Evolutionary conservation across 2,329 filamentous ascomycete species (phyloP), one percentile per base, ranked within the genome.

Genomic region (Colletotrichum sp.): DNA sequence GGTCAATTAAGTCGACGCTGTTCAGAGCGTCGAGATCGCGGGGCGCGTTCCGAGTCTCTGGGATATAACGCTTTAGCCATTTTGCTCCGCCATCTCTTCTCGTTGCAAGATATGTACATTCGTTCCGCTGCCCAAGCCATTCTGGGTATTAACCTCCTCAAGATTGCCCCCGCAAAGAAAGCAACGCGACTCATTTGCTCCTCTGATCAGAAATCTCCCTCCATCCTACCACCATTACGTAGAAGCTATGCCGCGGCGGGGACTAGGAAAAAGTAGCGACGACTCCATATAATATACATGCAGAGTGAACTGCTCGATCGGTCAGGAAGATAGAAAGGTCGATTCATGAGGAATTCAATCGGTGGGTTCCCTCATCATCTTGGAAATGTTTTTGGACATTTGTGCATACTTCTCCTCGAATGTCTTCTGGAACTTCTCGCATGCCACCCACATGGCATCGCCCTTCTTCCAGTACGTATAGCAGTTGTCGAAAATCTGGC

Each of bases 401-500:
- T 88, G 86, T 0, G 84, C 83, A 79, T 88, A 93, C 82, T 93
- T 92, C 78, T 92, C 88, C 79, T 91, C 90, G 77, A 91, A 88
- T 13, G 86, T 87, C 77, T 89, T 90, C 81, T 93, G 88, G 67
- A 93, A 88, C 77, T 88, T 89, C 82, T 91, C 87, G 76, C 91
- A 91, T 1, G 89, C 86, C 1, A 81, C 80, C 84, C 88, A 92
- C 84, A 93, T 91, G 0, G 87, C 86, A 66, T 91, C 88, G 30
- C 86, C 86, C 76, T 87, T 86, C 64, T 85, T 88, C 90, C 91
- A 93, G 82, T 93, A 93, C n/a, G 87, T 88, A 81, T 90, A 92
- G 82, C 91, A 93, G 81, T 93, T 93, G 30, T 87, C 83, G 74
- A 93, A 93, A 43, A 93, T 93, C 79, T 91, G 90, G 8, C 90